These are phyloP conservation scores for Naganishia albida DNA, from an alignment of 1,284 basidiomycete genomes.

Conservation along the genomic window DNA sequence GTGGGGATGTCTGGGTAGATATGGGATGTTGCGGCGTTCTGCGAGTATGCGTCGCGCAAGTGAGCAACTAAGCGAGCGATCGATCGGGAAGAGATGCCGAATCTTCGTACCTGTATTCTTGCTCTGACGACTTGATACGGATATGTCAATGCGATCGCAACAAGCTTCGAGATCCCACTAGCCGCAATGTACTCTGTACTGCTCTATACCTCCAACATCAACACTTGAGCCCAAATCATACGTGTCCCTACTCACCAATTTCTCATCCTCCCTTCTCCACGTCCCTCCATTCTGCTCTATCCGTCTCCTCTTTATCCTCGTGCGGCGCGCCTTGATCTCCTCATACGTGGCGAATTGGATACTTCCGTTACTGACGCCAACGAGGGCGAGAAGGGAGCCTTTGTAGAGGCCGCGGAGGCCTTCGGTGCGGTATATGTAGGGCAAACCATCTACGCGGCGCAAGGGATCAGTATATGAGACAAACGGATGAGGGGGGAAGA, in stretches of 20 bases:
- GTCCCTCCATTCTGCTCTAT: conserved; percentile 63
- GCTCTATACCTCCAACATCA: conserved; percentile 60
- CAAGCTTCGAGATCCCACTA: conserved; percentile 86
- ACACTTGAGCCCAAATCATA: neutral
- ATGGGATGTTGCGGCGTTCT: conserved; percentile 36
- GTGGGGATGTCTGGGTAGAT: conserved; percentile 78
- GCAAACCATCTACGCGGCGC: conserved; percentile 68
- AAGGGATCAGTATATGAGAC: conserved; percentile 5
- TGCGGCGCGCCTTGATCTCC: conserved; percentile 87
- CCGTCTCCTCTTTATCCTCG: conserved; percentile 69
- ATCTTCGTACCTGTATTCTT: conserved; percentile 73
- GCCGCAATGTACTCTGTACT: conserved; percentile 90
- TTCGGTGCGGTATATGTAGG: conserved; percentile 68
- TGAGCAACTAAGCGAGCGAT: no score
- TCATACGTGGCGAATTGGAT: conserved; percentile 97
- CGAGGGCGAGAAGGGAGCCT: conserved; percentile 82
- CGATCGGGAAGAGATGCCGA: neutral
- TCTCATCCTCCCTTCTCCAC: conserved; percentile 74
- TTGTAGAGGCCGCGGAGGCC: conserved; percentile 80
- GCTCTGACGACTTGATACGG: conserved; percentile 97
- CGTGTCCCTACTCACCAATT: conserved; percentile 64
- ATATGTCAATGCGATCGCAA: conserved; percentile 83
- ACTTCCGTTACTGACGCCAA: conserved; percentile 94
- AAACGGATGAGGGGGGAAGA: neutral
- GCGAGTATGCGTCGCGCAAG: conserved; percentile 56